These are phyloP conservation scores for Botryobasidium botryosum DNA, from an alignment of 768 basidiomycete species.

Conservation along the genomic window DNA sequence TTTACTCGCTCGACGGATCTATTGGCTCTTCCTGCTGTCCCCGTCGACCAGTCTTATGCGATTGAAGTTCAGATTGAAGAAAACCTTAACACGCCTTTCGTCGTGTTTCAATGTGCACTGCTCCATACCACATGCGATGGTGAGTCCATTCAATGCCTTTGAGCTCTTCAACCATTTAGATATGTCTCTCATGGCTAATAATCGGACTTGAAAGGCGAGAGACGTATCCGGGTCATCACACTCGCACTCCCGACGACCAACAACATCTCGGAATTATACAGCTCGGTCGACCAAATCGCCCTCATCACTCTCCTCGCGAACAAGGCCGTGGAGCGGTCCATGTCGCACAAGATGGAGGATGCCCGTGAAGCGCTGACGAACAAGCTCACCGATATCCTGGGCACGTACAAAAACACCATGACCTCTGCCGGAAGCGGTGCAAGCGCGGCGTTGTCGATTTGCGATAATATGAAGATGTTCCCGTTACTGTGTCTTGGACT, in stretches of 20 bases:
- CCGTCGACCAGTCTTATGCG: slow-evolving; percentile 86
- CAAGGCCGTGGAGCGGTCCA: slow-evolving; percentile 81
- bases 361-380: slow-evolving; percentile 71
- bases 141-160: slow-evolving; percentile 20
- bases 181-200: not conserved
- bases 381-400: slow-evolving; percentile 68
- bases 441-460: slow-evolving; percentile 80
- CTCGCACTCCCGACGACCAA: slow-evolving; percentile 75
- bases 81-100: slow-evolving; percentile 73
- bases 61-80: slow-evolving; percentile 96
- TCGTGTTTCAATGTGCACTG: slow-evolving; percentile 88
- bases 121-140: slow-evolving; percentile 90
- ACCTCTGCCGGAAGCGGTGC: slow-evolving; percentile 87
- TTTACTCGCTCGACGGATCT: slow-evolving; percentile 96
- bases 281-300: slow-evolving; percentile 78
- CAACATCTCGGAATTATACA: slow-evolving; percentile 77
- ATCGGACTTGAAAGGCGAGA: slow-evolving; percentile 41
- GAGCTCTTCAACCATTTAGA: not conserved
- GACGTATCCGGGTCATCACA: slow-evolving; percentile 82
- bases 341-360: slow-evolving; percentile 78
- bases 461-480: slow-evolving; percentile 88
- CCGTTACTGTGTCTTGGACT: slow-evolving; percentile 81
- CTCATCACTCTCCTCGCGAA: slow-evolving; percentile 71
- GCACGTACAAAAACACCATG: slow-evolving; percentile 90
- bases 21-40: slow-evolving; percentile 91